Evolutionary conservation across 169 alveolate species (phyloP), one percentile per base, ranked within the genome.

Genomic region (Eimeria mitis): DNA sequence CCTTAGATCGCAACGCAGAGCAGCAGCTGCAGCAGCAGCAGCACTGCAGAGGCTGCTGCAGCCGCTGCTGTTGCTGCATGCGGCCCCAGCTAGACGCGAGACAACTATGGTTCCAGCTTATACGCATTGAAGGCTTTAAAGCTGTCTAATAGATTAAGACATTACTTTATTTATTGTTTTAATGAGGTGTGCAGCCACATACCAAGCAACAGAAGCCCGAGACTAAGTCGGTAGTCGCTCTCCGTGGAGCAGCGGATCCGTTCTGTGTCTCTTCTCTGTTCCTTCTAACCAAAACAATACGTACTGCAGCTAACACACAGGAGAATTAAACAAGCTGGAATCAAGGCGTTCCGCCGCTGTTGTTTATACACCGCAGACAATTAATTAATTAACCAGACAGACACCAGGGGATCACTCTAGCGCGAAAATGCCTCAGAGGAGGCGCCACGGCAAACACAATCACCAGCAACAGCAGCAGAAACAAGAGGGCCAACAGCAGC

Each of bases 11-110:
- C 89, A 14, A 42, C 40, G 70, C 65, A 28, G 75, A 56, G 34
- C 76, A 54, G 90, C 90, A 83, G 28, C 71, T 31, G 75, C 90
- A 56, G 89, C 89, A 47, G 89, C 87, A 23, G 87, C 56, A 9
- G 44, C 56, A 78, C 47, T 47, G 89, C 49, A 28, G 47, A 42
- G 63, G 65, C 89, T 78, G 56, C 65, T 73, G 84, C 84, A 37
- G 56, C 84, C n/a, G 56, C 84, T 40, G 56, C 52, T 21, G 56
- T 56, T 40, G 54, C 49, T 73, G 84, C 84, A 73, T 73, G 84
- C 84, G 84, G 84, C 63, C 44, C 89, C 89, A 49, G 44, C 68
- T 78, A 31, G 65, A 78, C 14, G 56, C 89, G 70, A 78, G 65
- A 54, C 89, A 78, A 42, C 44, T 8, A 44, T 56, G 28, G 76